Conservation (phyloP, 768 basidiomycete genomes). For the Xerocomellus chrysenteron region DNA sequence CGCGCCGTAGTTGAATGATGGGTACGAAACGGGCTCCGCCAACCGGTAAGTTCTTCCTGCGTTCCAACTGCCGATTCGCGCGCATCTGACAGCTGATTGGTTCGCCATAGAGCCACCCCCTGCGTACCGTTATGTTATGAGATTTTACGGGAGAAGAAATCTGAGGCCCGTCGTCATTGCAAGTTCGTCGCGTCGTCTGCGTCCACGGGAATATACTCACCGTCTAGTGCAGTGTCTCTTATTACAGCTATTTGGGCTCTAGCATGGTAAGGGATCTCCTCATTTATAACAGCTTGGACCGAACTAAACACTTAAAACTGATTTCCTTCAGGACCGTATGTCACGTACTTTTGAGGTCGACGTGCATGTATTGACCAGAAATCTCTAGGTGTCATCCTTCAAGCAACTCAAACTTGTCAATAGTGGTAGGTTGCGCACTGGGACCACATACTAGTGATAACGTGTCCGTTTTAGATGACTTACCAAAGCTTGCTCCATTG, state of each 20-base stretch:
- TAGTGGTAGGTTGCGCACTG: slow-evolving; percentile 40
- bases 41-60: slow-evolving; percentile 6
- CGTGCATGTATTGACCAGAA: neutral
- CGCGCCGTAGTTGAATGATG: slow-evolving; percentile 11
- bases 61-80: neutral
- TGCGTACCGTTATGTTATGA: slow-evolving; percentile 57
- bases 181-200: slow-evolving; percentile 34
- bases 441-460: neutral
- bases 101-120: slow-evolving; percentile 42
- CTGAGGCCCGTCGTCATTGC: slow-evolving; percentile 59
- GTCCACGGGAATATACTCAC: neutral
- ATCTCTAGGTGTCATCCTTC: slow-evolving; percentile 58
- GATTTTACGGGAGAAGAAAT: slow-evolving; percentile 50
- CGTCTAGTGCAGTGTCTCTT: slow-evolving; percentile 33
- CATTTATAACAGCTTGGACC: no score
- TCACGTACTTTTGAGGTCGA: neutral
- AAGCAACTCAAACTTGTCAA: slow-evolving; percentile 49
- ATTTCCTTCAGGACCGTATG: slow-evolving; percentile 24
- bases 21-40: slow-evolving; percentile 8
- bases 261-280: slow-evolving; percentile 48
- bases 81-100: neutral
- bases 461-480: slow-evolving; percentile 35
- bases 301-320: neutral
- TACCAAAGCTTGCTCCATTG: slow-evolving; percentile 49
- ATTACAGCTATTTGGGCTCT: slow-evolving; percentile 60